Evolutionary conservation across 73 alveolate genomes (phyloP).

Genomic region (Paramecium sonneborni): DNA sequence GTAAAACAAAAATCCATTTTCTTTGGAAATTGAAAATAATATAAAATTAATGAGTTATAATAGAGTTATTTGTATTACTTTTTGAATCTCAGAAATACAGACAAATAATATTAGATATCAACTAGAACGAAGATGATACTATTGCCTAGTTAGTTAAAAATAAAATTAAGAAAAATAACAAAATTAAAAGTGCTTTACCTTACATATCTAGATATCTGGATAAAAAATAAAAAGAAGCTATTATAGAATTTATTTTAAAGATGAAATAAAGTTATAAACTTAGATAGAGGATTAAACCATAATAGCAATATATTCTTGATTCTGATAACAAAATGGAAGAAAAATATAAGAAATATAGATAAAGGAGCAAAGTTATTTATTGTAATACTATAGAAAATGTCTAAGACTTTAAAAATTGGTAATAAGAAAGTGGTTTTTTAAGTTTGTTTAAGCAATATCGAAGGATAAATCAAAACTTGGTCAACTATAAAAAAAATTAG

Average conservation of each 20-base stretch:
- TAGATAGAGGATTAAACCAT: not conserved
- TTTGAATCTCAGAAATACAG: not conserved
- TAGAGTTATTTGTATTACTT: not conserved
- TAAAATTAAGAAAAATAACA: not conserved
- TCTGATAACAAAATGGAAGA: slow-evolving; percentile 39
- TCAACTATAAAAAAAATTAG: not conserved
- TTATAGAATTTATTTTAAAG: too few species aligned
- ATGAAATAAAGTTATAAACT: not conserved
- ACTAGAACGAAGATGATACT: not conserved
- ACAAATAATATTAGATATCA: not conserved
- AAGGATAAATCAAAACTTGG: slow-evolving; percentile 20
- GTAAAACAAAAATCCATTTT: not conserved
- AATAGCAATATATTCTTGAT: not conserved
- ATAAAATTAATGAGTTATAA: not conserved
- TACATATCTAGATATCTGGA: not conserved
- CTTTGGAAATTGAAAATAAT: not conserved
- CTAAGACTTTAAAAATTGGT: slow-evolving; percentile 15
- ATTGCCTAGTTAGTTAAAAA: not conserved
- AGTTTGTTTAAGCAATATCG: not conserved
- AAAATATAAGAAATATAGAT: slow-evolving; percentile 27
- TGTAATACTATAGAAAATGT: slow-evolving; percentile 59
- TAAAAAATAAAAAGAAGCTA: not conserved
- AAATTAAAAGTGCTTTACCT: not conserved
- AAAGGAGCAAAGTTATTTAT: slow-evolving; percentile 48
- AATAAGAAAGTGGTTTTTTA: slow-evolving; percentile 28